Evolutionary conservation across 2,329 filamentous ascomycete genomes (phyloP).

Genomic region (Mycosphaerella arachidis): DNA sequence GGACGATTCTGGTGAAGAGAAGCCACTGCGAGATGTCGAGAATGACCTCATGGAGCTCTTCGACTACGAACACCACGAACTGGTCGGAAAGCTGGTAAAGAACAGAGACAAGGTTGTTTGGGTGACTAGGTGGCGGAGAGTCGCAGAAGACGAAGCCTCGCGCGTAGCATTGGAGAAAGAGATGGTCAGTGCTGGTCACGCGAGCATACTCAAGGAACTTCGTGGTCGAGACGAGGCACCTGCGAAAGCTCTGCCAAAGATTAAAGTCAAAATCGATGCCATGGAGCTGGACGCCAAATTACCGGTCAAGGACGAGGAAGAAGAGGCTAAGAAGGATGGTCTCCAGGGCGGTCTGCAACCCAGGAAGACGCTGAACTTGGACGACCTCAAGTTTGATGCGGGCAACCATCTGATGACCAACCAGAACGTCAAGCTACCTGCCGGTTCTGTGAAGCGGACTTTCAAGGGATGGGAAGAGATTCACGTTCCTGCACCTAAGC

Average conservation of each 20-base stretch:
- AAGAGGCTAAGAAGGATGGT: conserved; percentile 58
- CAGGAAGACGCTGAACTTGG: conserved; percentile 81
- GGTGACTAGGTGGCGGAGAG: conserved; percentile 81
- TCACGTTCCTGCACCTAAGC: conserved; percentile 89
- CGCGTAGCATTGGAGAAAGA: conserved; percentile 77
- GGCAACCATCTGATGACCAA: conserved; percentile 99
- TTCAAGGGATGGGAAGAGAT: conserved; percentile 99
- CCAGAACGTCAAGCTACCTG: conserved; percentile 84
- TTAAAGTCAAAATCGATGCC: conserved; percentile 72
- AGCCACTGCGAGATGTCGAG: conserved; percentile 84
- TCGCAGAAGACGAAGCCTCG: conserved; percentile 70
- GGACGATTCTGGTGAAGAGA: conserved; percentile 70
- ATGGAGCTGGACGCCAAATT: conserved; percentile 69
- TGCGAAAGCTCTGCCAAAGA: conserved; percentile 56
- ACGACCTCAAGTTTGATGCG: conserved; percentile 95
- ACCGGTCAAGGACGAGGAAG: conserved; percentile 47
- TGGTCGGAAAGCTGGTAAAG: conserved; percentile 83
- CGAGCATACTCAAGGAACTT: conserved; percentile 82
- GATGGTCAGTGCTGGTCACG: conserved; percentile 83
- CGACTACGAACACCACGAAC: conserved; percentile 91
- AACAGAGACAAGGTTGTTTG: conserved; percentile 94
- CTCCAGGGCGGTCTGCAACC: conserved; percentile 82
- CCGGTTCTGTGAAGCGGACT: conserved; percentile 88
- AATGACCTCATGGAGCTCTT: conserved; percentile 98
- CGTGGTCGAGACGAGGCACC: conserved; percentile 63